Base-by-base conservation (phyloP, 2,329 filamentous ascomycete species). In the Verticillium dahliae region DNA sequence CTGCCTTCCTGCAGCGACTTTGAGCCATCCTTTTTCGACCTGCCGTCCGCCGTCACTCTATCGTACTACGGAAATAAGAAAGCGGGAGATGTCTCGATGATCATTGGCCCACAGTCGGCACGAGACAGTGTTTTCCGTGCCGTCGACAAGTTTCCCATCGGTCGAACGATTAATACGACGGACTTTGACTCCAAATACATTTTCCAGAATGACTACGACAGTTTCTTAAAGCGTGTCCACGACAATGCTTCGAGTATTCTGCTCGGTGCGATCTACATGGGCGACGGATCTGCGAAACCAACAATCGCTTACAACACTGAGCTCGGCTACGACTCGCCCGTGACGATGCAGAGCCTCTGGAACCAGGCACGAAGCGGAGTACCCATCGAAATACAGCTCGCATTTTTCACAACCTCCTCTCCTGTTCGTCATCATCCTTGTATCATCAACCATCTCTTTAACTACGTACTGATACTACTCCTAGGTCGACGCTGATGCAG, bases 171-270 rank as follows among this genome's bases (percentile, higher is more conserved):
- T 52, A 31, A 62, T 22, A 45, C 61, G 18, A 41, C 41, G 15
- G 22, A 67, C 34, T 67, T 70, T 6, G 63, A 68, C 9, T 63
- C 66, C 33, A 61, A 65, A 37, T 62, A 75, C 6, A 72, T 80
- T 35, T 63, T 76, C 2, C 78, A 85, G 3, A 72, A 82, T 59
- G 80, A 74, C 1, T 69, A 85, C 1, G 70, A 76, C n/a, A 77
- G 80, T 5, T 86, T 87, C 69, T 79, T 82, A 41, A 66, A 77
- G 56, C 83, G 80, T 61, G 78, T 88, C 58, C 62, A 71, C 2
- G 70, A 72, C 2, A 78, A 79, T 15, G 37, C 37, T 27, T 9
- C 11, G 4, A 56, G 13, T 1, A 15, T 61, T 15, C 38, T 14
- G 1, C 39, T 56, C 31, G 64, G 59, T 5, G 63, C 59, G 31